Conservation (phyloP, 352 stramenopile species). For the Phytophthora multivora region DNA sequence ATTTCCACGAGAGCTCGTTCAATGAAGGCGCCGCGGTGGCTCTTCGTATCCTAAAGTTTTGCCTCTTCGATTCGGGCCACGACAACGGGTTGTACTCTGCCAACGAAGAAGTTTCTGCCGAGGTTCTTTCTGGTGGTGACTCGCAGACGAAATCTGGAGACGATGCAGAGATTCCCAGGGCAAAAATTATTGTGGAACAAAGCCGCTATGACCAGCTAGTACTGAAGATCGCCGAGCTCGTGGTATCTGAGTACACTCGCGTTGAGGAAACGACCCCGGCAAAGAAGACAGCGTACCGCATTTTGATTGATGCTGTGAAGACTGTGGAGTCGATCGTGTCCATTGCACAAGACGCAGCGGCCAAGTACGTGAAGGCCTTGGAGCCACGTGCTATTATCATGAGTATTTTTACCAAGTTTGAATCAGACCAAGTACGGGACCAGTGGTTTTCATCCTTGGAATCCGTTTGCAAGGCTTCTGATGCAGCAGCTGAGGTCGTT, state of each 20-base stretch:
- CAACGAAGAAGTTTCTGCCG: conserved; percentile 25
- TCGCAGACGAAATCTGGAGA: conserved; percentile 5
- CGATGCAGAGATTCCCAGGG: conserved; percentile 24
- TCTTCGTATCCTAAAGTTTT: conserved; percentile 85
- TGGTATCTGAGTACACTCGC: conserved; percentile 72
- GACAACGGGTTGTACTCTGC: conserved; percentile 51
- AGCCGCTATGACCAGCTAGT: conserved; percentile 74
- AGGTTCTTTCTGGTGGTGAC: conserved; percentile 24
- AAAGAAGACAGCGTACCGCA: conserved; percentile 64
- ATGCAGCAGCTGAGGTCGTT: conserved; percentile 45
- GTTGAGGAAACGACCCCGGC: conserved; percentile 35
- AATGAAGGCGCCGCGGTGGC: conserved; percentile 86
- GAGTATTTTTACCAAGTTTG: conserved; percentile 63
- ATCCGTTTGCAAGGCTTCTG: conserved; percentile 65
- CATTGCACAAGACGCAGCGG: conserved; percentile 63
- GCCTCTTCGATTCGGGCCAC: conserved; percentile 74
- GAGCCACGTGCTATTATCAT: conserved; percentile 52
- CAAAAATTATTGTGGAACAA: conserved; percentile 61
- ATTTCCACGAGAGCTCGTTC: conserved; percentile 73
- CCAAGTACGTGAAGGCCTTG: conserved; percentile 65
- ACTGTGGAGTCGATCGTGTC: conserved; percentile 81
- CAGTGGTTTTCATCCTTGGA: conserved; percentile 86
- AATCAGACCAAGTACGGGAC: conserved; percentile 80
- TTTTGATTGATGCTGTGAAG: conserved; percentile 86
- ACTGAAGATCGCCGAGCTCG: conserved; percentile 77